phyloP scores from a whole-genome alignment of 257 asterid species.

The Coffea canephora region DNA sequence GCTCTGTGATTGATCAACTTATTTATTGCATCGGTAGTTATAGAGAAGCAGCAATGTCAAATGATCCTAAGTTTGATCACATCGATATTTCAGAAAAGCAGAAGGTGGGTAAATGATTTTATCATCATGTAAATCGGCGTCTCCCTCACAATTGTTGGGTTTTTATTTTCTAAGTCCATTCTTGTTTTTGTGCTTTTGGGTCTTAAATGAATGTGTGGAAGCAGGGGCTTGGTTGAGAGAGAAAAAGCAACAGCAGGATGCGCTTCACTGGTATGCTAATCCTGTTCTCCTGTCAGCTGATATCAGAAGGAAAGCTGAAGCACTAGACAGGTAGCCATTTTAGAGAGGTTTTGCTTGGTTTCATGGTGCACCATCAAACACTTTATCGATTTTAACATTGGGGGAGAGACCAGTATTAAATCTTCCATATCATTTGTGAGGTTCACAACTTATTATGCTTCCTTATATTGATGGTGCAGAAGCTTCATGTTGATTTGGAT shows the following conservation, averaged over 20 bases:
- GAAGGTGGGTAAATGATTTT: constrained; percentile 62
- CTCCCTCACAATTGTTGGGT: background rate
- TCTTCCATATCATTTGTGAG: too few relatives aligned
- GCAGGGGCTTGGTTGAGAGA: constrained; percentile 92
- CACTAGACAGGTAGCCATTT: constrained; percentile 63
- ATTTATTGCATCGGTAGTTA: constrained; percentile 65
- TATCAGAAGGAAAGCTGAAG: constrained; percentile 71
- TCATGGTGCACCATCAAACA: background rate
- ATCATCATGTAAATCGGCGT: too few relatives aligned
- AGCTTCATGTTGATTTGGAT: too few relatives aligned
- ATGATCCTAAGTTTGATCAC: constrained; percentile 78
- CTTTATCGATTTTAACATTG: too few relatives aligned
- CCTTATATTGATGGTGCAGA: too few relatives aligned
- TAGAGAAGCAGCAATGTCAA: constrained; percentile 65
- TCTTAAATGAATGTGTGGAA: constrained; percentile 72
- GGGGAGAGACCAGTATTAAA: too few relatives aligned
- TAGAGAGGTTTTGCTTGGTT: background rate
- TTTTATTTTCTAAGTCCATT: background rate
- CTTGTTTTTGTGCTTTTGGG: constrained; percentile 35
- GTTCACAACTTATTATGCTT: too few relatives aligned
- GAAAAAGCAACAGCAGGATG: constrained; percentile 71
- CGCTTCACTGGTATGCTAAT: constrained; percentile 63
- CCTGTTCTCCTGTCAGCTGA: constrained; percentile 75
- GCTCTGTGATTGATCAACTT: constrained; percentile 63
- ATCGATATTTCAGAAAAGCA: constrained; percentile 74